Base-by-base conservation (phyloP, 1,284 basidiomycete species). In the Cryptococcus jaspeensis region DNA sequence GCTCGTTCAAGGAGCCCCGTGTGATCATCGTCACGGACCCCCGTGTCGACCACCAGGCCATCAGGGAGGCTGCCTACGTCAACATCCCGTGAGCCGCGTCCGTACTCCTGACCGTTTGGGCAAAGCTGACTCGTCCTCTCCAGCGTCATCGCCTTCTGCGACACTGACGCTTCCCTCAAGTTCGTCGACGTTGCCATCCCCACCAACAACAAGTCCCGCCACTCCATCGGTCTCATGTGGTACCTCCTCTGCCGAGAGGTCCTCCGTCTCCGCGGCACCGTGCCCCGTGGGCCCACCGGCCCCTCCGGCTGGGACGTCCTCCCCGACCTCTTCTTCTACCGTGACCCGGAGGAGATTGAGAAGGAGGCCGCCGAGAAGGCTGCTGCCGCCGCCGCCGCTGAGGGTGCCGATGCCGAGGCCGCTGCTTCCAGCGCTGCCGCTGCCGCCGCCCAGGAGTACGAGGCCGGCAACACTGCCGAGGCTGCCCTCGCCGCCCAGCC, bases 311-410 rank as follows among this genome's bases (percentile, higher is more conserved):
- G 95, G 92, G 89, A 87, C 77, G 89, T 96, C 78, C 97, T 99
- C 89, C 92, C 95, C 70, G 95, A 98, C 82, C 93, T 98, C 91
- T 98, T 97, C 92, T 98, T 98, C 88, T 99, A 98, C 87, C 92
- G 95, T 74, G 95, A 98, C 82, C 93, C 95, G 62, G 94, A 98
- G 79, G 95, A 98, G 82, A 89, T 96, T 69, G 94, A 97, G 86
- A 91, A 89, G 80, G 93, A 97, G 81, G 88, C 90, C 73, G 87
- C 90, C 76, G 92, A 93, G 78, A 90, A 92, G 80, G 89, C 89
- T 46, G 87, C 88, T 68, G 89, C 88, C 79, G 81, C 83, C 59
- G 83, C 85, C 45, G 83, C 83, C 59, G 83, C 83, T 62, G 82
- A 80, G 63, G 84, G 81, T 59, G 83, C 80, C 64, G 83, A 83